These are phyloP conservation scores for Delitschia confertaspora DNA, from an alignment of 495 filamentous ascomycete species.

Conservation along the genomic window DNA sequence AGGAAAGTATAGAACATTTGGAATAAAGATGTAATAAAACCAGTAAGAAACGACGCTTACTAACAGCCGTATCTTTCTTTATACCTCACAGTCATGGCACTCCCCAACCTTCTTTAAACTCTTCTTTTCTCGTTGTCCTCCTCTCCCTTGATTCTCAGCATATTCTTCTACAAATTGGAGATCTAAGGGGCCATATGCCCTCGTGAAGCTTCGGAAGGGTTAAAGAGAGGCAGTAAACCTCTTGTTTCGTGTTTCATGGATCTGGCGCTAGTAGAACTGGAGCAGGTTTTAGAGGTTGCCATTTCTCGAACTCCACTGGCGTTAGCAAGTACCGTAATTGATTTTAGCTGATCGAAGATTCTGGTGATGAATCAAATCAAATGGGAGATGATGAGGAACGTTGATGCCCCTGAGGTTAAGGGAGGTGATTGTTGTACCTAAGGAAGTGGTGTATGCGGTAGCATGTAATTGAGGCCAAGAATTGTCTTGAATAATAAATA, in stretches of 20 bases:
- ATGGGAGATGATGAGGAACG: too few relatives aligned
- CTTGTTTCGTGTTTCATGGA: slow-evolving; percentile 17
- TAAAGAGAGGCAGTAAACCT: slow-evolving; percentile 25
- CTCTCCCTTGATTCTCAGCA: slow-evolving; percentile 18
- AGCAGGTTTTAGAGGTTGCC: background rate
- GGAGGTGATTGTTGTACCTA: too few relatives aligned
- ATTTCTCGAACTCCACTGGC: too few relatives aligned
- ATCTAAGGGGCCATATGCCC: slow-evolving; percentile 25
- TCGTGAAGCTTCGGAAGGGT: slow-evolving; percentile 12
- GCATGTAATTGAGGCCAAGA: too few relatives aligned
- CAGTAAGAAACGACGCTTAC: slow-evolving; percentile 7
- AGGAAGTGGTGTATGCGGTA: too few relatives aligned
- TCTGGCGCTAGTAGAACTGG: slow-evolving; percentile 16
- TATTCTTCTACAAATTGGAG: slow-evolving; percentile 1
- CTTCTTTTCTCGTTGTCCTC: too few relatives aligned
- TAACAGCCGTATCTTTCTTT: slow-evolving; percentile 40
- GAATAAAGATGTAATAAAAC: background rate
- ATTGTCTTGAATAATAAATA: too few relatives aligned
- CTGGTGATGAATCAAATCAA: too few relatives aligned
- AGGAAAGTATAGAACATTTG: background rate
- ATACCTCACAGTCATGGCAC: slow-evolving; percentile 44
- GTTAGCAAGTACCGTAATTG: too few relatives aligned
- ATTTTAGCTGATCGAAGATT: too few relatives aligned
- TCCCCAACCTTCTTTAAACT: slow-evolving; percentile 40
- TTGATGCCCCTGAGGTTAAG: too few relatives aligned